Base-by-base conservation (phyloP, 345 rosid species). In the Lepidium africanum region DNA sequence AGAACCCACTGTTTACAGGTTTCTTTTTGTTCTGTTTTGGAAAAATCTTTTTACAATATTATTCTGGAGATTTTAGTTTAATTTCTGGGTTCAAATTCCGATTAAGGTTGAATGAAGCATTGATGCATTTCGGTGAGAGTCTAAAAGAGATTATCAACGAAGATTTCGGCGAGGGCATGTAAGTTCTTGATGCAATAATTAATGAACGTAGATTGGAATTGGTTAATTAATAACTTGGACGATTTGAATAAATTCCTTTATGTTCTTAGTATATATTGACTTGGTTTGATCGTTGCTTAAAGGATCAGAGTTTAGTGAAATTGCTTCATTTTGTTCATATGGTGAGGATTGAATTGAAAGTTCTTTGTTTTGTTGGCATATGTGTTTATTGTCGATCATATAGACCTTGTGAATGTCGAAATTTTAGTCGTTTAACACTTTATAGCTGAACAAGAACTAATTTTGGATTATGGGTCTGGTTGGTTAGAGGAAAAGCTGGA, bases 121-220 rank as follows among this genome's bases (percentile, higher is more conserved):
- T 90, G 66, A 92, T 92, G 98, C 98, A 92, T 82, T 92, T 83
- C 35, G 98, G 96, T 58, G 97, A 92, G 79, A 92, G 97, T 79
- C 85, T 92, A 52, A 90, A 92, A 83, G 97, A 90, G 43, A 90
- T 92, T 63, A 80, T 90, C 67, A 92, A 92, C 49, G 98, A 92
- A 75, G 97, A 92, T 62, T 90, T 86, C 52, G 98, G 96, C 14
- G 98, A 92, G 72, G 98, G 97, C 86, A 86, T 88, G 97, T 88
- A 67, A 79, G 96, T n/a, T 41, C 10, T 9, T 25, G 3, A 25
- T 25, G 27, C 27, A 25, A 4, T 25, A 25, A 25, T 4, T 25
- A 1, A 4, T 25, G 2, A 25, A 25, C 27, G 2, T 2, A 25
- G 2, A 6, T 33, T 32, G 39, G 43, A 17, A 15, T 64, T 15